Evolutionary conservation across 148 eudicot species (phyloP), one percentile per base, ranked within the genome.

Genomic region (Chenopodium suecicum): DNA sequence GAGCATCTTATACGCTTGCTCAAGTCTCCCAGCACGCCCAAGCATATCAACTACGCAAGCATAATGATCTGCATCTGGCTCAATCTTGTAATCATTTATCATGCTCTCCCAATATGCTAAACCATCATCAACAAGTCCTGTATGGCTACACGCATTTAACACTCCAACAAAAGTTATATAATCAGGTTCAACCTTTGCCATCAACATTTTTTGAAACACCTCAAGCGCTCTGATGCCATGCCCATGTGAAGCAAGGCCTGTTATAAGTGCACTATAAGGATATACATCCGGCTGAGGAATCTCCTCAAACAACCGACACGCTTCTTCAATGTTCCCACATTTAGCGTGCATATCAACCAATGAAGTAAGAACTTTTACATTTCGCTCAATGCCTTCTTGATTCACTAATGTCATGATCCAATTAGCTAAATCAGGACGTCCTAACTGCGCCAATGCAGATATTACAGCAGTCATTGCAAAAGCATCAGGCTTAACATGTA

Each of bases 231-330:
- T 81, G 32, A 84, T 20, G 23, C 83, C 90, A 79, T 88, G 88
- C 50, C 90, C 90, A 82, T 86, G 78, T 20, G 86, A 88, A 74
- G 90, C 88, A 73, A 88, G 88, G n/a, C 90, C 85, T 63, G 88
- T 88, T 47, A 88, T 88, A 32, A 86, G 70, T 46, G 86, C 86
- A 84, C 90, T 88, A 77, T 86, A 88, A 22, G 88, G 86, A 67
- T 75, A 88, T 20, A 88, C 79, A 79, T 79, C 88, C 3, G 90
- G 88, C 14, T 69, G 78, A 64, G 47, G 79, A 37, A 86, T 82
- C 78, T 83, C 85, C 29, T 85, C 76, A 84, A 88, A 88, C 25
- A 88, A 44, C 20, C 17, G 54, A 76, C 88, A 79, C 5, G 90
- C 90, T 74, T 83, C 82, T 47, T 83, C 86, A 73, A 88, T 86